Evolutionary conservation across 768 basidiomycete genomes (phyloP), one percentile per base, ranked within the genome.

Genomic region (Strobilomyces dryophilus): DNA sequence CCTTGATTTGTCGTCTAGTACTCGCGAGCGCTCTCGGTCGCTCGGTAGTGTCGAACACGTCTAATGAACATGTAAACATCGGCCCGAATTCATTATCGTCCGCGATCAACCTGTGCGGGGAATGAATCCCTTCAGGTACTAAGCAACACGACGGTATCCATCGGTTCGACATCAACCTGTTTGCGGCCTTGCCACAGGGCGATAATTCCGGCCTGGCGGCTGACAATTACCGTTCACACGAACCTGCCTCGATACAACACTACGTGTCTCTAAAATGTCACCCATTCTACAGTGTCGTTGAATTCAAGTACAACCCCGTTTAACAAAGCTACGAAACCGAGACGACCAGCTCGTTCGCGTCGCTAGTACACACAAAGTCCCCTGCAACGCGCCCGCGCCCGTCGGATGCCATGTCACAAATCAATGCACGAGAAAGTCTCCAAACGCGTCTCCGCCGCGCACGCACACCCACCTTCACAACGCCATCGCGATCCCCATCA

Each of bases 401-500:
- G 14, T 35, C 41, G 10, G 42, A n/a, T 37, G 45, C 51, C 24
- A 24, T 24, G 21, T 37, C 18, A 35, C 51, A 41, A 52, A 46
- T 52, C 51, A 24, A 45, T 36, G 20, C 5, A 24, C 24, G 24
- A 24, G 24, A 9, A 6, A 3, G 4, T 6, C 29, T 29, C 29
- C 9, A 6, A 29, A 29, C 29, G 29, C 29, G 7, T 29, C 29
- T 9, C 29, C 24, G 4, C 24, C 24, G 24, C 24, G 24, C 24
- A 24, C 24, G 24, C 24, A 2, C 24, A 4, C 24, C 24, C 24
- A 4, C 24, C 39, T n/a, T 65, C 55, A 83, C 45, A 81, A 59
- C 5, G 80, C 79, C 76, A 84, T 76, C 34, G 77, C 74, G 42
- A 82, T 66, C 2, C 82, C 83, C 49, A 83, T 70, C 47, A 84